Evolutionary conservation across 176 grass and related monocot genomes (phyloP).

Genomic region (Triticum dicoccoides): DNA sequence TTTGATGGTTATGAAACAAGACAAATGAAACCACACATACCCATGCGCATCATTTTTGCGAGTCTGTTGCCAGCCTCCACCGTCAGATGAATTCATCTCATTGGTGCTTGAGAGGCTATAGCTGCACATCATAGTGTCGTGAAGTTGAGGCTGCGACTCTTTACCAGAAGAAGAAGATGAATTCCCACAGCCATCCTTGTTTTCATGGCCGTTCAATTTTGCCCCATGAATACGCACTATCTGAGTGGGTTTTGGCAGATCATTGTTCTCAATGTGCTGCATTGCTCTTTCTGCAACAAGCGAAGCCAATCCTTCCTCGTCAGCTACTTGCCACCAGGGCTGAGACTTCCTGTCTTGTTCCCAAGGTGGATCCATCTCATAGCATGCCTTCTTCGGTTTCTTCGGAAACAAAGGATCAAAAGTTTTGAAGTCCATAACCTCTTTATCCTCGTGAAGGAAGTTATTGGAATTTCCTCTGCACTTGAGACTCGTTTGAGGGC

Average conservation of each 20-base stretch:
- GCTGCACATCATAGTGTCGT: slow-evolving; percentile 33
- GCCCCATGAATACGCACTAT: slow-evolving; percentile 18
- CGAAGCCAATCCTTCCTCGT: slow-evolving; percentile 68
- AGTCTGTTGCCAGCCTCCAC: slow-evolving; percentile 18
- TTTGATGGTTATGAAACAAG: slow-evolving; percentile 12
- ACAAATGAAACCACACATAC: slow-evolving; percentile 26
- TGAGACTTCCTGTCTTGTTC: slow-evolving; percentile 45
- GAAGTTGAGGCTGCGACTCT: slow-evolving; percentile 19
- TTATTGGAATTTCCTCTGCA: slow-evolving; percentile 40
- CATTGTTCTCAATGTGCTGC: slow-evolving; percentile 69
- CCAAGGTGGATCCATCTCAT: slow-evolving; percentile 48
- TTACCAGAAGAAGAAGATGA: slow-evolving; percentile 15
- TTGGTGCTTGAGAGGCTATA: slow-evolving; percentile 29
- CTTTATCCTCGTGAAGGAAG: slow-evolving; percentile 38
- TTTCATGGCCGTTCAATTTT: slow-evolving; percentile 18
- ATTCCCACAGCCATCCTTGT: slow-evolving; percentile 15
- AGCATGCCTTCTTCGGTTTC: slow-evolving; percentile 33
- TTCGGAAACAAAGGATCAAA: slow-evolving; percentile 44
- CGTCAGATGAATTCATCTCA: slow-evolving; percentile 35
- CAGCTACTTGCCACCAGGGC: slow-evolving; percentile 80
- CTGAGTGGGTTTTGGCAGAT: slow-evolving; percentile 77
- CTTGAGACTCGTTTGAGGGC: slow-evolving; percentile 23
- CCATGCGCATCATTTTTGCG: slow-evolving; percentile 31
- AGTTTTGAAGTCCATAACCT: slow-evolving; percentile 44
- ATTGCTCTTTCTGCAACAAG: slow-evolving; percentile 69